These are phyloP conservation scores for Rhododendron williamsianum DNA, from an alignment of 148 eudicot genomes.

Conservation along the genomic window DNA sequence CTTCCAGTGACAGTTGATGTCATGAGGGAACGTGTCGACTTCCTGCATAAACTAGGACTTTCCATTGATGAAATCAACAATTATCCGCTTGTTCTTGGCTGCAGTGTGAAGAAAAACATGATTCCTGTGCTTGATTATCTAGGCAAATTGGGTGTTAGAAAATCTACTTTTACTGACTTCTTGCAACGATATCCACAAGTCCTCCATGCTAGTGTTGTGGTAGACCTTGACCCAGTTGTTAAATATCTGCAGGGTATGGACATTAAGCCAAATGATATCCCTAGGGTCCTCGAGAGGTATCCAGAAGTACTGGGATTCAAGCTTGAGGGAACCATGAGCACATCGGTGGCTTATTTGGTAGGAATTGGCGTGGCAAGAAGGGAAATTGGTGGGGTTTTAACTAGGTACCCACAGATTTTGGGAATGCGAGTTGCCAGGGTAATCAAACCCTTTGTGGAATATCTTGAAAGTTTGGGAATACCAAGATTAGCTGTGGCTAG, in stretches of 20 bases:
- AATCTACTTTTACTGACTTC: slow-evolving; percentile 72
- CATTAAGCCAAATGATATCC: slow-evolving; percentile 64
- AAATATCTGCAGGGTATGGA: slow-evolving; percentile 89
- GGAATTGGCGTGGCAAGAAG: slow-evolving; percentile 92
- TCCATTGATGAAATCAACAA: slow-evolving; percentile 86
- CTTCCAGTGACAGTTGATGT: slow-evolving; percentile 95
- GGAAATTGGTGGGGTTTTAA: slow-evolving; percentile 76
- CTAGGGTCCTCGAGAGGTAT: slow-evolving; percentile 77
- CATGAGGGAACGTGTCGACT: slow-evolving; percentile 90
- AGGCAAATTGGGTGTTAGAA: slow-evolving; percentile 85
- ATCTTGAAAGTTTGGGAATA: slow-evolving; percentile 72
- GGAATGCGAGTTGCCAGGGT: slow-evolving; percentile 92
- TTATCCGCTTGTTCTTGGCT: slow-evolving; percentile 97
- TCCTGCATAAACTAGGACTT: slow-evolving; percentile 80
- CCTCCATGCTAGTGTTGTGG: slow-evolving; percentile 93
- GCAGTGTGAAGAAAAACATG: slow-evolving; percentile 99
- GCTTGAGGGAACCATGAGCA: slow-evolving; percentile 99
- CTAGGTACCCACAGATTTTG: slow-evolving; percentile 77
- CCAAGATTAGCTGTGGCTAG: slow-evolving; percentile 76
- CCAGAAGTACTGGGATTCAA: slow-evolving; percentile 93
- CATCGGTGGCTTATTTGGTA: slow-evolving; percentile 94
- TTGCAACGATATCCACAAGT: slow-evolving; percentile 85
- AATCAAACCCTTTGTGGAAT: slow-evolving; percentile 92
- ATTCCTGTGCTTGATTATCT: slow-evolving; percentile 95
- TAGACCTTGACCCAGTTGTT: slow-evolving; percentile 92